Percentiles rank a stretch among this genome's conserved stretches.
Conservation (phyloP, 257 asterid genomes). For the Thymus quinquecostatus region DNA sequence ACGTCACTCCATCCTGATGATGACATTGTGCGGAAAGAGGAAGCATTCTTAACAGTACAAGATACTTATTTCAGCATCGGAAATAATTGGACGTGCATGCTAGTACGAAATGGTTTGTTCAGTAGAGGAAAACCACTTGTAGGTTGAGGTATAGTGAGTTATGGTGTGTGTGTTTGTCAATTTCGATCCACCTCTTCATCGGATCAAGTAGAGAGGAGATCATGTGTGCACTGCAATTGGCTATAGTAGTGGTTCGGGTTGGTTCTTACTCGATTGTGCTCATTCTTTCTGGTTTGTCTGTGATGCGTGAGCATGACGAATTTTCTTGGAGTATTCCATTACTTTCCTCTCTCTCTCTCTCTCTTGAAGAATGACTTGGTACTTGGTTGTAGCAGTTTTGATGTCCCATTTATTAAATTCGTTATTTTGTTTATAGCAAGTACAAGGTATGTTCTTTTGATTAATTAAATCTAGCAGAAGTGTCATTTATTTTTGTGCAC, state of each 20-base stretch:
- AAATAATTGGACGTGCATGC: constrained; percentile 21
- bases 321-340: background rate
- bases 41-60: background rate
- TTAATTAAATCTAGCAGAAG: no score
- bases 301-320: background rate
- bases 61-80: background rate
- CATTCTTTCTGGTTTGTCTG: background rate
- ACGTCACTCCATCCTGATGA: constrained; percentile 76
- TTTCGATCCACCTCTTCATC: background rate
- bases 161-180: constrained; percentile 2
- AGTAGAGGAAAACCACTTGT: constrained; percentile 9
- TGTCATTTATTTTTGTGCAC: no score
- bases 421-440: background rate
- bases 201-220: background rate
- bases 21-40: background rate
- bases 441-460: background rate
- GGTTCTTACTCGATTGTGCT: background rate
- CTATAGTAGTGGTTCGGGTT: no score
- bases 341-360: no score
- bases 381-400: background rate
- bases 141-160: constrained; percentile 19
- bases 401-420: background rate
- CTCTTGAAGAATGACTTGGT: no score
- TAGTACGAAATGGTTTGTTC: constrained; percentile 4
- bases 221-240: background rate